Percentiles rank a stretch among this genome's conserved stretches.
phyloP scores from a whole-genome alignment of 148 eudicot genomes.

The Vaccinium darrowii region DNA sequence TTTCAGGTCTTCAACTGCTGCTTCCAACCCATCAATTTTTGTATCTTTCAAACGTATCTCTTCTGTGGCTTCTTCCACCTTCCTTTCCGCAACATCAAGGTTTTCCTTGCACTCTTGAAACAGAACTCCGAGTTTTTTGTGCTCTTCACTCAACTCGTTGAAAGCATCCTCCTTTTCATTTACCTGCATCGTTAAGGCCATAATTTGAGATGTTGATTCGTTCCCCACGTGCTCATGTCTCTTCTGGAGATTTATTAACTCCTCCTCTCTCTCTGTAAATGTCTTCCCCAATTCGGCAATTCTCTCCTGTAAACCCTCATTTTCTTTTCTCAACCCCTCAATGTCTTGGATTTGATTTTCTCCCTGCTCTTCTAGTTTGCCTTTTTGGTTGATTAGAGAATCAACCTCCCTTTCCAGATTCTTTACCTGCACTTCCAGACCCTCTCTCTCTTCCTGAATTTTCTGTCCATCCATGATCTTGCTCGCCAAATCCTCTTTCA shows the following conservation, averaged over 20 bases:
- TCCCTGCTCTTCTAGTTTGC: constrained; percentile 41
- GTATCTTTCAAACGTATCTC: constrained; percentile 47
- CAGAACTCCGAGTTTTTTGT: constrained; percentile 33
- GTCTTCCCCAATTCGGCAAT: constrained; percentile 43
- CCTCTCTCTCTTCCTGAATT: constrained; percentile 31
- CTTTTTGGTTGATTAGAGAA: constrained; percentile 37
- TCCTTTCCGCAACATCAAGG: constrained; percentile 44
- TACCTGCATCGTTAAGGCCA: constrained; percentile 34
- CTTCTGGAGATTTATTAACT: constrained; percentile 38
- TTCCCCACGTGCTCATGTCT: constrained; percentile 46
- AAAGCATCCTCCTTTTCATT: constrained; percentile 38
- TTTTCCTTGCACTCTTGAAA: constrained; percentile 38
- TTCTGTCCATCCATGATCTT: constrained; percentile 26
- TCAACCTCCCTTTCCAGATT: constrained; percentile 47
- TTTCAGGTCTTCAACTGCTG: constrained; percentile 65
- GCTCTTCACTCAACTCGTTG: constrained; percentile 30
- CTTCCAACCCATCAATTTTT: constrained; percentile 54
- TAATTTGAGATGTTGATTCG: constrained; percentile 39
- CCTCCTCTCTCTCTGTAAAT: constrained; percentile 41
- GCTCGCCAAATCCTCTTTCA: constrained; percentile 32
- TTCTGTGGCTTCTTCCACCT: constrained; percentile 42
- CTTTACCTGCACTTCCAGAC: constrained; percentile 24
- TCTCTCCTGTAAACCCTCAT: constrained; percentile 28
- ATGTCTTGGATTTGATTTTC: constrained; percentile 25
- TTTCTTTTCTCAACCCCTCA: constrained; percentile 35